Evolutionary conservation across 2,329 filamentous ascomycete genomes (phyloP).

Genomic region (Hypomyces rosellus): DNA sequence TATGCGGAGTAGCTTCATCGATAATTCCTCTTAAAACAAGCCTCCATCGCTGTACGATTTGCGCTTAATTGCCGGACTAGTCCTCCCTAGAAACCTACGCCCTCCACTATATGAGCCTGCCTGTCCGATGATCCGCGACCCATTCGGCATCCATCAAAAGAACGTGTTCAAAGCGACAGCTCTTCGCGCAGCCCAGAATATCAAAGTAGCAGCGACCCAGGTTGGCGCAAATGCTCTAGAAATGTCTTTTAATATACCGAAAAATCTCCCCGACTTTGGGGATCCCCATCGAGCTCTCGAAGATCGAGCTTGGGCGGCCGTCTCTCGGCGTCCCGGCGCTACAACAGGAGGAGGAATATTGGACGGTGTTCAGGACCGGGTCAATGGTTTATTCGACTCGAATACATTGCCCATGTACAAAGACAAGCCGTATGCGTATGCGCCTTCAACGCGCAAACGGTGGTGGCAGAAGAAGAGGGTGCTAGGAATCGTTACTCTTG

Average conservation of each 20-base stretch:
- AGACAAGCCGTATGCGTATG: constrained; percentile 85
- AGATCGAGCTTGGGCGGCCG: constrained; percentile 58
- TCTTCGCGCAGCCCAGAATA: constrained; percentile 36
- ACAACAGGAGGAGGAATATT: constrained; percentile 30
- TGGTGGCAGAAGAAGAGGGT: constrained; percentile 60
- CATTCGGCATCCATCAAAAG: constrained; percentile 37
- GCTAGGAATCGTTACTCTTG: constrained; percentile 44
- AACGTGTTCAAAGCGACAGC: constrained; percentile 45
- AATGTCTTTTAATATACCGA: constrained; percentile 62
- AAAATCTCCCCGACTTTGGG: constrained; percentile 62
- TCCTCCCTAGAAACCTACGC: background rate
- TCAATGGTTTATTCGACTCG: constrained; percentile 58
- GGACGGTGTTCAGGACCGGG: constrained; percentile 52
- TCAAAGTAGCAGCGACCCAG: constrained; percentile 43
- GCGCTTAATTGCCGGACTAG: background rate
- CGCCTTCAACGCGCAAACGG: constrained; percentile 51
- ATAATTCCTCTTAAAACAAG: background rate
- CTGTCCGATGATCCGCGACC: constrained; percentile 36
- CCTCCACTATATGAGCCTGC: constrained; percentile 22
- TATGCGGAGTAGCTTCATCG: background rate
- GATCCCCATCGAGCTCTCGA: constrained; percentile 59
- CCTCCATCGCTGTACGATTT: background rate
- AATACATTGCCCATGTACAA: constrained; percentile 85
- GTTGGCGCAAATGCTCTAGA: constrained; percentile 43
- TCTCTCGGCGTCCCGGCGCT: constrained; percentile 29